These are phyloP conservation scores for Omphalotus olearius DNA, from an alignment of 1,284 basidiomycete species.

Conservation along the genomic window DNA sequence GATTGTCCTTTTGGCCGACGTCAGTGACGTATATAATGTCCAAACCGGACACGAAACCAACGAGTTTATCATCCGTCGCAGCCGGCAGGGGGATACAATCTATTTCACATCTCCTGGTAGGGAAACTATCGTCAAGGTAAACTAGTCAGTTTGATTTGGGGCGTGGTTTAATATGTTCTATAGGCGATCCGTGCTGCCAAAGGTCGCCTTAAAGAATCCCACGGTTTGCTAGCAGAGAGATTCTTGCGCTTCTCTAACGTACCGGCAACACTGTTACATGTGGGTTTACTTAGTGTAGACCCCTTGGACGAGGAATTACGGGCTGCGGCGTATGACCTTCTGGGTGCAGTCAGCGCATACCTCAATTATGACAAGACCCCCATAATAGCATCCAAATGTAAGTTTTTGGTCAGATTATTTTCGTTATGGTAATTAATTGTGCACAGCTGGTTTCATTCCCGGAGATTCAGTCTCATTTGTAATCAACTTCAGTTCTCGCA, in stretches of 20 bases:
- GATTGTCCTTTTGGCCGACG: slow-evolving; percentile 71
- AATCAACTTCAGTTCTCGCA: slow-evolving; percentile 61
- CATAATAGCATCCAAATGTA: slow-evolving; percentile 66
- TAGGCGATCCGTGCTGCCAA: slow-evolving; percentile 71
- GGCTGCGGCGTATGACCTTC: slow-evolving; percentile 71
- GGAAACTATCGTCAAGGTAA: slow-evolving; percentile 74
- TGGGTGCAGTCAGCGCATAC: slow-evolving; percentile 74
- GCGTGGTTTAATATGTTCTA: slow-evolving; percentile 5
- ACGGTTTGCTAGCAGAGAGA: slow-evolving; percentile 57
- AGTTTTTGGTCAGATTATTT: slow-evolving; percentile 15
- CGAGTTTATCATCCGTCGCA: slow-evolving; percentile 78
- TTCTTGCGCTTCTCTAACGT: slow-evolving; percentile 79
- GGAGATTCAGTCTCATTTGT: slow-evolving; percentile 66
- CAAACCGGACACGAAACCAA: slow-evolving; percentile 69
- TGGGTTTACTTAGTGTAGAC: slow-evolving; percentile 76
- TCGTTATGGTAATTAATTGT: slow-evolving; percentile 11
- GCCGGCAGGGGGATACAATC: slow-evolving; percentile 61
- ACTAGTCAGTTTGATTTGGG: slow-evolving; percentile 7
- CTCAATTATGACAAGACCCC: slow-evolving; percentile 73
- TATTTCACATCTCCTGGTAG: slow-evolving; percentile 68
- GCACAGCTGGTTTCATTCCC: slow-evolving; percentile 68
- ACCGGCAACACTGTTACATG: slow-evolving; percentile 77
- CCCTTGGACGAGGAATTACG: slow-evolving; percentile 73
- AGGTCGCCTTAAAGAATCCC: slow-evolving; percentile 55
- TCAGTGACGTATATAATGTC: slow-evolving; percentile 83